Percentiles rank a stretch among this genome's conserved stretches.
phyloP scores from a whole-genome alignment of 768 basidiomycete genomes.

The Pleurotus tuoliensis region DNA sequence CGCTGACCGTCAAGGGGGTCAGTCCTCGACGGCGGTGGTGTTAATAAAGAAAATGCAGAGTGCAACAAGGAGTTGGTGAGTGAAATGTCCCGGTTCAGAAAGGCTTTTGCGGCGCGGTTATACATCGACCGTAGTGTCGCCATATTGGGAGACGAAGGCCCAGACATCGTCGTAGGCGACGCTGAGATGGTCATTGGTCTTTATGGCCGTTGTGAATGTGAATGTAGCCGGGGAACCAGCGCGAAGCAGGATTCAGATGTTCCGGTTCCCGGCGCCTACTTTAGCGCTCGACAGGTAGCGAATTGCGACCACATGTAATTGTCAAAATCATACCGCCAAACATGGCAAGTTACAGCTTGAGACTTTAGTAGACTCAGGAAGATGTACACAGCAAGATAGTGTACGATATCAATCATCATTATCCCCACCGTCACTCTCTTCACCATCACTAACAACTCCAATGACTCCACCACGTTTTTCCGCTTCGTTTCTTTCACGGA shows the following conservation, averaged over 20 bases:
- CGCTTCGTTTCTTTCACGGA: conserved; percentile 44
- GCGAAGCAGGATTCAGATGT: neutral
- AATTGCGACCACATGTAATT: no score
- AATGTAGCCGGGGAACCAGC: no score
- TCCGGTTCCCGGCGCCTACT: neutral
- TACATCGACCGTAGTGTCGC: conserved; percentile 69
- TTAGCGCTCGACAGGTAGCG: no score
- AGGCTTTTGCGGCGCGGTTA: conserved; percentile 72
- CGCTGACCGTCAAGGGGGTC: conserved; percentile 52
- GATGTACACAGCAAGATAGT: no score
- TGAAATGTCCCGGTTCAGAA: conserved; percentile 68
- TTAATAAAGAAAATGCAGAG: conserved; percentile 65
- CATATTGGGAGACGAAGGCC: conserved; percentile 27
- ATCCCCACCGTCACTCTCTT: conserved; percentile 55
- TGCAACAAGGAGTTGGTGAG: conserved; percentile 62
- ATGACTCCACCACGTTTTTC: conserved; percentile 54
- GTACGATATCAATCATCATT: conserved; percentile 8
- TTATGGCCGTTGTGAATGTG: conserved; percentile 9
- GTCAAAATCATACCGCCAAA: no score
- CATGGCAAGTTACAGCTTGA: no score
- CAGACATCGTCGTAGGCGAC: conserved; percentile 12
- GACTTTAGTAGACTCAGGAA: no score
- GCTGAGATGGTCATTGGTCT: conserved; percentile 13
- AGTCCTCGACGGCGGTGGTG: conserved; percentile 14
- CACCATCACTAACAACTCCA: conserved; percentile 65